Conservation (phyloP, 1,284 basidiomycete species). For the Microbotryomycetes sp. region DNA sequence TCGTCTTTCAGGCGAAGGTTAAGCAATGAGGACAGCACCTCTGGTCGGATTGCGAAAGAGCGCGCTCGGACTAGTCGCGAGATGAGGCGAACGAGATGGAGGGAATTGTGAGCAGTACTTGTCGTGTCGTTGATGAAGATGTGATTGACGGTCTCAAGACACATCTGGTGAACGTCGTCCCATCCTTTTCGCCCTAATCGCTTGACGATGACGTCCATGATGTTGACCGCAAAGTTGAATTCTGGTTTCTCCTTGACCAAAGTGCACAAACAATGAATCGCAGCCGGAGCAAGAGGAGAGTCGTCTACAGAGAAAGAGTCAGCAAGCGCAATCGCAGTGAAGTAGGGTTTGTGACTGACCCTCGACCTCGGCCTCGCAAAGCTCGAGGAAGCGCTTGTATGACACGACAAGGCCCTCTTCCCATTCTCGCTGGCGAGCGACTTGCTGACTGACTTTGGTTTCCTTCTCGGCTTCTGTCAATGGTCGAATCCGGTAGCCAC, state of each 20-base stretch:
- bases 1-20: slow-evolving; percentile 83
- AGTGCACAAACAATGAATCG: slow-evolving; percentile 79
- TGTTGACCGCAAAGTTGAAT: slow-evolving; percentile 94
- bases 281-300: slow-evolving; percentile 60
- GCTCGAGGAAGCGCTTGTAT: slow-evolving; percentile 82
- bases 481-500: slow-evolving; percentile 62
- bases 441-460: slow-evolving; percentile 91
- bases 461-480: slow-evolving; percentile 83
- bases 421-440: slow-evolving; percentile 82
- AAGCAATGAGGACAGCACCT: slow-evolving; percentile 76
- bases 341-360: slow-evolving; percentile 47
- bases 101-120: slow-evolving; percentile 51
- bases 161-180: slow-evolving; percentile 71
- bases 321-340: slow-evolving; percentile 30
- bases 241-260: slow-evolving; percentile 77
- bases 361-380: slow-evolving; percentile 79
- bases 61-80: slow-evolving; percentile 96
- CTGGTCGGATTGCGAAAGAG: slow-evolving; percentile 80
- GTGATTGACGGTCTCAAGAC: slow-evolving; percentile 67
- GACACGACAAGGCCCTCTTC: slow-evolving; percentile 88
- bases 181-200: slow-evolving; percentile 77
- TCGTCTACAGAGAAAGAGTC: slow-evolving; percentile 49
- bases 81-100: slow-evolving; percentile 82
- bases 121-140: slow-evolving; percentile 74
- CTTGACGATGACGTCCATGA: slow-evolving; percentile 80